Conservation (phyloP, 176 grass and related monocot species). For the Thinopyrum elongatum region DNA sequence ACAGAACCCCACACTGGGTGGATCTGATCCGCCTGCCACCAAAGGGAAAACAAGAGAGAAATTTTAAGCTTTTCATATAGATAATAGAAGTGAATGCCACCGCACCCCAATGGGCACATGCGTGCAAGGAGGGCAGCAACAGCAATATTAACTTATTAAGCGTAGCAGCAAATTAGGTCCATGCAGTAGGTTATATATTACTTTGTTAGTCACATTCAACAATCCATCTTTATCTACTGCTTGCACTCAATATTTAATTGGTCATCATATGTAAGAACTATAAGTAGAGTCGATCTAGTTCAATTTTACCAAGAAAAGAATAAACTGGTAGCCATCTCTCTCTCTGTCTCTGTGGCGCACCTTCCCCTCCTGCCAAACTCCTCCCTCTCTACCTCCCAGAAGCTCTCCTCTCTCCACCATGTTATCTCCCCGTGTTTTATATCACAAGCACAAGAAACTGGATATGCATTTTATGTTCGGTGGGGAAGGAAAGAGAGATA, state of each 20-base stretch:
- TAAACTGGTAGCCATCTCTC: slow-evolving; percentile 9
- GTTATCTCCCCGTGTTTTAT: background rate
- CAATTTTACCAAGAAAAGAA: slow-evolving; percentile 20
- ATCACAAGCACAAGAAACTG: background rate
- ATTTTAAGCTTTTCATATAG: slow-evolving; percentile 11
- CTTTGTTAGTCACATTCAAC: background rate
- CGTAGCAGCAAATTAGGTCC: background rate
- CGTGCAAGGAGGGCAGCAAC: background rate
- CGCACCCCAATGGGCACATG: background rate
- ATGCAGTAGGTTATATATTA: slow-evolving; percentile 24
- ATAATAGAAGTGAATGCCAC: background rate
- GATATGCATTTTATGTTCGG: slow-evolving; percentile 21
- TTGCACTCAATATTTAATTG: slow-evolving; percentile 4
- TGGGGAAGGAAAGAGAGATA: background rate
- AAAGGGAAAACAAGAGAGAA: slow-evolving; percentile 20
- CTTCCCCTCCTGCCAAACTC: background rate
- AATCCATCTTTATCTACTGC: slow-evolving; percentile 5
- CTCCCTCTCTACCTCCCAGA: background rate
- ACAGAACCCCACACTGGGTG: slow-evolving; percentile 93
- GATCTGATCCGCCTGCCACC: slow-evolving; percentile 59
- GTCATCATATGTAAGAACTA: background rate
- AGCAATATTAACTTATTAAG: background rate
- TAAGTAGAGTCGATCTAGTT: background rate
- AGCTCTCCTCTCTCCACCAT: background rate
- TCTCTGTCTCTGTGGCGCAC: background rate